Percentiles rank a stretch among this genome's conserved stretches.
phyloP scores from a whole-genome alignment of 1,284 basidiomycete species.

The Cutaneotrichosporon cutaneum region DNA sequence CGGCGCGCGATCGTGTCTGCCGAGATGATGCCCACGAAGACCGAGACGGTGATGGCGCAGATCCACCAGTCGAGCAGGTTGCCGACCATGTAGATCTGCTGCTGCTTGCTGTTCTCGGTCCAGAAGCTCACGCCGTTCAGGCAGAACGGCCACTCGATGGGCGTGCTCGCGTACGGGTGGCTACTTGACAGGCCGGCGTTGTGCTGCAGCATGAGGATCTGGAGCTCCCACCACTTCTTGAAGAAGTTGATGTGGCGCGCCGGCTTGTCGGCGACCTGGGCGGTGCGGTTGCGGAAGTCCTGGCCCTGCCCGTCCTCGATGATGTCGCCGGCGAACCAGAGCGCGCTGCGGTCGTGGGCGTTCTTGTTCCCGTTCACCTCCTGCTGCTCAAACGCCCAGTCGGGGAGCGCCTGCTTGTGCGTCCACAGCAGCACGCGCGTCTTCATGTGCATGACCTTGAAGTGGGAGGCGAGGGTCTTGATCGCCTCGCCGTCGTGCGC shows the following conservation, averaged over 20 bases:
- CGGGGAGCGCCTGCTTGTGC: slow-evolving; percentile 76
- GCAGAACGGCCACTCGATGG: slow-evolving; percentile 98
- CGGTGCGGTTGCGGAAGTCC: slow-evolving; percentile 61
- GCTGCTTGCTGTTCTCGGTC: slow-evolving; percentile 78
- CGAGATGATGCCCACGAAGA: slow-evolving; percentile 84
- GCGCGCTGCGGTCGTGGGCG: slow-evolving; percentile 71
- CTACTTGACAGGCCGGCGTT: slow-evolving; percentile 92
- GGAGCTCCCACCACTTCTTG: slow-evolving; percentile 90
- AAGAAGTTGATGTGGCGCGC: slow-evolving; percentile 86
- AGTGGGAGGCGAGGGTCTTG: slow-evolving; percentile 89
- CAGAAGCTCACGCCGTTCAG: slow-evolving; percentile 96
- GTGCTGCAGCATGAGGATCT: slow-evolving; percentile 94
- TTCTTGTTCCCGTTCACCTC: slow-evolving; percentile 99
- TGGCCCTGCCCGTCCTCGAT: slow-evolving; percentile 66
- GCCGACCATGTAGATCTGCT: slow-evolving; percentile 95
- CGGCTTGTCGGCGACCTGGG: slow-evolving; percentile 60
- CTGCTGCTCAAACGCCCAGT: slow-evolving; percentile 96
- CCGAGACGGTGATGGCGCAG: slow-evolving; percentile 75
- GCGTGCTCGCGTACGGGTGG: slow-evolving; percentile 91
- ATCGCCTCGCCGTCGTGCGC: slow-evolving; percentile 72
- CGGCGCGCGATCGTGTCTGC: slow-evolving; percentile 86
- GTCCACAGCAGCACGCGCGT: slow-evolving; percentile 96
- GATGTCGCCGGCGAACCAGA: slow-evolving; percentile 87
- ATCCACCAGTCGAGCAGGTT: slow-evolving; percentile 96
- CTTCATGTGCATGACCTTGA: slow-evolving; percentile 80